Evolutionary conservation across 495 filamentous ascomycete species (phyloP).

Genomic region (Pyronema omphalodes): DNA sequence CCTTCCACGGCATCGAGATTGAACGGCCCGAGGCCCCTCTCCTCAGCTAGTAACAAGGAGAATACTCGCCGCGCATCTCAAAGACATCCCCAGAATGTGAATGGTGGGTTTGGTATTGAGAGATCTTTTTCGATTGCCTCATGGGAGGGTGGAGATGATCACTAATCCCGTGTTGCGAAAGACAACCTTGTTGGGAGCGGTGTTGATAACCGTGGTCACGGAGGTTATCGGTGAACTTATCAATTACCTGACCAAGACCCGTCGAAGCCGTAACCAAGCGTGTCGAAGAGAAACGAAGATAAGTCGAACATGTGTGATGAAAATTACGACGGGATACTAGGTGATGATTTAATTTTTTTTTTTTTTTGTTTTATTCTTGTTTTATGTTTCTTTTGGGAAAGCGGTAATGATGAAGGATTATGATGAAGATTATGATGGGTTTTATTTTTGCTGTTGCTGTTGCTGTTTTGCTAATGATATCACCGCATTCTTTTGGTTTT

Average conservation of each 20-base stretch:
- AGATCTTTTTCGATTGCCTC: background rate
- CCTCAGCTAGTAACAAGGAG: constrained; percentile 23
- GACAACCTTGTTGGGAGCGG: constrained; percentile 22
- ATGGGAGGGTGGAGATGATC: background rate
- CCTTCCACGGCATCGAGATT: constrained; percentile 20
- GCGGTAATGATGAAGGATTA: background rate
- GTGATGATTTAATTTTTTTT: background rate
- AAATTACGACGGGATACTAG: too few species aligned
- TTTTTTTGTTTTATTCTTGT: constrained; percentile 3
- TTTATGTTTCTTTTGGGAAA: constrained; percentile 12
- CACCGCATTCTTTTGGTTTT: background rate
- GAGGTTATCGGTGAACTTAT: constrained; percentile 7
- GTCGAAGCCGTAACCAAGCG: background rate
- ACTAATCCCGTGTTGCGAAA: background rate
- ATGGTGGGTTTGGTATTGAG: constrained; percentile 11
- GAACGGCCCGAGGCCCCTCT: constrained; percentile 22
- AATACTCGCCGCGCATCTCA: constrained; percentile 19
- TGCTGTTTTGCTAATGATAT: background rate
- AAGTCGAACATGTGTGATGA: too few species aligned
- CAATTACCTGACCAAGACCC: constrained; percentile 1
- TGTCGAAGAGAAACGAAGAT: too few species aligned
- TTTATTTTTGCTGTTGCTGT: too few species aligned
- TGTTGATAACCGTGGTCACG: constrained; percentile 10
- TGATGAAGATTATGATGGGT: background rate
- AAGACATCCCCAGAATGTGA: constrained; percentile 14